These are phyloP conservation scores for Fusarium robinianum DNA, from an alignment of 2,329 filamentous ascomycete species.

Conservation along the genomic window DNA sequence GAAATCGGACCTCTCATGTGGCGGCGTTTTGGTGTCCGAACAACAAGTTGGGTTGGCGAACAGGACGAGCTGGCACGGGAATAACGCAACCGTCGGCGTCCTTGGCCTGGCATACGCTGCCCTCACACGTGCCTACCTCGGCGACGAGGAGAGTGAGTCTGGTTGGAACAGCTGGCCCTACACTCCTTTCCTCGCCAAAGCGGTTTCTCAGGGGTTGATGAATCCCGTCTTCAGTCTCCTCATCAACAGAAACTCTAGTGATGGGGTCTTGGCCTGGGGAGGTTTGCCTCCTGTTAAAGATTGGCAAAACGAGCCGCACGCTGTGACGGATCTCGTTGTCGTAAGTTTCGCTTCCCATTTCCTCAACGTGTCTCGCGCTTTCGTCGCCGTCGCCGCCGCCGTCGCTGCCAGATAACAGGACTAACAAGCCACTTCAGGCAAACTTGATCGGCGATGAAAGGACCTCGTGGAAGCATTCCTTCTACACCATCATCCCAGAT, in stretches of 20 bases:
- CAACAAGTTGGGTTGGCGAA: constrained; percentile 57
- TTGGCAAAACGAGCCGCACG: constrained; percentile 37
- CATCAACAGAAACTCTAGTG: constrained; percentile 52
- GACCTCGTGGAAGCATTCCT: constrained; percentile 53
- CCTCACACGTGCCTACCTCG: constrained; percentile 54
- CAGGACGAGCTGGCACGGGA: constrained; percentile 55
- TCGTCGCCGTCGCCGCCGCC: too few relatives aligned
- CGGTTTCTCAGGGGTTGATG: constrained; percentile 51
- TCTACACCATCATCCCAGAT: constrained; percentile 58
- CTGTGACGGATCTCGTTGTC: constrained; percentile 50
- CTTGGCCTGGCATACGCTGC: constrained; percentile 57
- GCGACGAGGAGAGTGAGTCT: constrained; percentile 45
- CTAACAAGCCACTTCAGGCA: too few relatives aligned
- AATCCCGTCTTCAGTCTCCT: constrained; percentile 54
- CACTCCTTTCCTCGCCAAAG: constrained; percentile 53
- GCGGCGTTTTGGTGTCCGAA: constrained; percentile 48
- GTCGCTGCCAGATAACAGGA: too few relatives aligned
- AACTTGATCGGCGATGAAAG: constrained; percentile 46
- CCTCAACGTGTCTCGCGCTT: too few relatives aligned
- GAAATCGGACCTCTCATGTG: constrained; percentile 51
- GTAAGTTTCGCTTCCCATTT: too few relatives aligned
- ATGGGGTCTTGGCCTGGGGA: constrained; percentile 53
- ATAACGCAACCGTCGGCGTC: constrained; percentile 57
- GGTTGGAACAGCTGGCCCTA: constrained; percentile 49
- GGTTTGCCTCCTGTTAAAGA: constrained; percentile 50